phyloP scores from a whole-genome alignment of 257 asterid genomes.

The Solanum neorickii region DNA sequence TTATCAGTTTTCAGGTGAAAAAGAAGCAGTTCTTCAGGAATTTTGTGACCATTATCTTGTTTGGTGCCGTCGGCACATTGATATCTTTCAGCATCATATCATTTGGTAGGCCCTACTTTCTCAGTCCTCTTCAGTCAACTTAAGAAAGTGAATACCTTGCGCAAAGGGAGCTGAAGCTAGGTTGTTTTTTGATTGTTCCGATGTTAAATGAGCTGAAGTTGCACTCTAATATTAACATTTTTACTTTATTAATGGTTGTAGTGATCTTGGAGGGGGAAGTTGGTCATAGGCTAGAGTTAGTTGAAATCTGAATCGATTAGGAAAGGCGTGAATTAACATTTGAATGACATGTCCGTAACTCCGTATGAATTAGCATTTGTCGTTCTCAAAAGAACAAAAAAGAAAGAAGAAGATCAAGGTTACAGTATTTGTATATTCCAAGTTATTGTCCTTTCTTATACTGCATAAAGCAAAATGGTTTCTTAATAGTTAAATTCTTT shows the following conservation, averaged over 20 bases:
- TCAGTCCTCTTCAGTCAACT: not conserved
- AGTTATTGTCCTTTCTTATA: not conserved
- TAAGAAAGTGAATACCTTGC: not conserved
- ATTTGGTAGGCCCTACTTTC: constrained; percentile 28
- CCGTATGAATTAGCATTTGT: not conserved
- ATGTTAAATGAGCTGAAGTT: not conserved
- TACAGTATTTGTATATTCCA: not conserved
- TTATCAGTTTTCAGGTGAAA: constrained; percentile 66
- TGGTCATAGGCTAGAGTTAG: not conserved
- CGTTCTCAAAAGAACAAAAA: not conserved
- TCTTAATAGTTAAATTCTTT: not conserved
- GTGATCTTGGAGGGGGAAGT: not conserved
- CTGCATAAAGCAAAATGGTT: not conserved
- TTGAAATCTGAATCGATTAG: not conserved
- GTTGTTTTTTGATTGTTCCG: not conserved
- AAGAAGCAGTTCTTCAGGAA: constrained; percentile 68
- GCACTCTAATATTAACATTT: not conserved
- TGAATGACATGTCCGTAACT: not conserved
- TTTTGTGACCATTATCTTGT: constrained; percentile 37
- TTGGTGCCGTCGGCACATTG: constrained; percentile 70
- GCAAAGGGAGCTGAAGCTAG: not conserved
- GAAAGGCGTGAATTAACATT: not conserved
- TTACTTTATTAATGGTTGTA: not conserved
- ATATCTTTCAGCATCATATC: constrained; percentile 65
- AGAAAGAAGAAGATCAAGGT: not conserved